Base-by-base conservation (phyloP, 2,329 filamentous ascomycete genomes). In the Phialophora tarda region DNA sequence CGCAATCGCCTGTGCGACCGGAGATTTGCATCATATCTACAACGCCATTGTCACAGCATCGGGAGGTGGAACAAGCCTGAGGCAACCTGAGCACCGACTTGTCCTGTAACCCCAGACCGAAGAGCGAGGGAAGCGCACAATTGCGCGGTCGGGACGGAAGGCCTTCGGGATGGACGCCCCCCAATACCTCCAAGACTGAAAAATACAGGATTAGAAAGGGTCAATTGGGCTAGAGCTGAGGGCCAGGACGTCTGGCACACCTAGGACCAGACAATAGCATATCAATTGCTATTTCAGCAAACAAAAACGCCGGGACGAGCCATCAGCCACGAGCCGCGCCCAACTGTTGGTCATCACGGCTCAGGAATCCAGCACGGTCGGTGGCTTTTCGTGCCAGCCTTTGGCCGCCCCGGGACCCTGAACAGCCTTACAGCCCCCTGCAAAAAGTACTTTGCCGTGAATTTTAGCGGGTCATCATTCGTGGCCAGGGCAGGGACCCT, bases 231-330 rank as follows among this genome's bases (percentile, higher is more conserved):
- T 23, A 56, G 32, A 34, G 38, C 23, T 24, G 44, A 47, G 55
- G 26, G 53, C 48, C 47, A 11, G 34, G 17, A 26, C 21, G 23
- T 41, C 48, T 57, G 23, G 55, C 41, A 48, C 11, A 41, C 53
- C 47, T 50, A 38, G 30, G 56, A 50, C 57, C n/a, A 34, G 50
- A 65, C 56, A 23, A 59, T 32, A 62, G 26, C 4, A 44, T n/a
- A 61, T 32, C 21, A 44, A 51, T 59, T 53, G 41, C 56, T 54
- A 59, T 44, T 38, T 59, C 65, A 67, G 56, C 23, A 41, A 44
- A 50, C 57, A 28, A 58, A 61, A 17, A 32, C 44, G n/a, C 63
- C 68, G 68, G 68, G 51, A 67, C 65, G 66, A 66, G 66, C 66
- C 66, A 57, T 30, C 55, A 64, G 68, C 68, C 68, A 54, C 64